phyloP scores from a whole-genome alignment of 2,329 filamentous ascomycete genomes.

The Diplodia scrobiculata region DNA sequence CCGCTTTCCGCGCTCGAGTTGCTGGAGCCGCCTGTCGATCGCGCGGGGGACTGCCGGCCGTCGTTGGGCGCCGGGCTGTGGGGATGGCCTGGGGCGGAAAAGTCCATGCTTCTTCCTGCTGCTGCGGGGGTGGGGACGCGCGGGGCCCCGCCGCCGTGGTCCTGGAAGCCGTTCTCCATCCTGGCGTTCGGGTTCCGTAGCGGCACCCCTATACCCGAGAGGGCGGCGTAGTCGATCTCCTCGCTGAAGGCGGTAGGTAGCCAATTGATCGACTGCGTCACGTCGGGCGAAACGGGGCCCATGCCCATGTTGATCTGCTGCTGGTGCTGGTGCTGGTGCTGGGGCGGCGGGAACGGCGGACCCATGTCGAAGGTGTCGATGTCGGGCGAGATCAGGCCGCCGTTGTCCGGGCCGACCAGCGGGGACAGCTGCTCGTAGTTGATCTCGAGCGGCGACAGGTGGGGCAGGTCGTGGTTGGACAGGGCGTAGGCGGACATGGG shows the following conservation, averaged over 20 bases:
- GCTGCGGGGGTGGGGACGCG: not conserved
- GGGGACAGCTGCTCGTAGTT: conserved; percentile 23
- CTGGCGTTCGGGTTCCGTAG: conserved; percentile 1
- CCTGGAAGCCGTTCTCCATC: not conserved
- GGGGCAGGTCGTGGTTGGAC: not conserved
- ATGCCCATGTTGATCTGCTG: not conserved
- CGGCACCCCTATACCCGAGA: conserved; percentile 18
- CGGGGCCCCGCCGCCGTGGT: not conserved
- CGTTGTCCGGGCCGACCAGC: not conserved
- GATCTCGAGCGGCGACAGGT: conserved; percentile 8
- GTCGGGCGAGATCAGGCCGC: conserved; percentile 8
- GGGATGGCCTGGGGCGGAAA: not conserved
- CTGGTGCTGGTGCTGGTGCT: not conserved
- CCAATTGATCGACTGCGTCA: conserved; percentile 16
- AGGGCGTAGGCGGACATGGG: conserved; percentile 10
- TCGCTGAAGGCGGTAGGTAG: conserved; percentile 11
- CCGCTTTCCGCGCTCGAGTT: conserved; percentile 7
- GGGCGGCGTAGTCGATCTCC: conserved; percentile 19
- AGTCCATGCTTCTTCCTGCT: not conserved
- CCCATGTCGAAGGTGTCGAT: conserved; percentile 14
- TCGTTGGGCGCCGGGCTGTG: not conserved
- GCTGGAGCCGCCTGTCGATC: conserved; percentile 2
- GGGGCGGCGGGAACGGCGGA: conserved; percentile 5
- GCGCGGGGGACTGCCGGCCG: not conserved
- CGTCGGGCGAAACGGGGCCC: not conserved